A percentile compares a stretch with the other conserved stretches of the same genome.
Evolutionary conservation across 2,329 filamentous ascomycete species (phyloP).

Genomic region (Trichoderma lentiforme): DNA sequence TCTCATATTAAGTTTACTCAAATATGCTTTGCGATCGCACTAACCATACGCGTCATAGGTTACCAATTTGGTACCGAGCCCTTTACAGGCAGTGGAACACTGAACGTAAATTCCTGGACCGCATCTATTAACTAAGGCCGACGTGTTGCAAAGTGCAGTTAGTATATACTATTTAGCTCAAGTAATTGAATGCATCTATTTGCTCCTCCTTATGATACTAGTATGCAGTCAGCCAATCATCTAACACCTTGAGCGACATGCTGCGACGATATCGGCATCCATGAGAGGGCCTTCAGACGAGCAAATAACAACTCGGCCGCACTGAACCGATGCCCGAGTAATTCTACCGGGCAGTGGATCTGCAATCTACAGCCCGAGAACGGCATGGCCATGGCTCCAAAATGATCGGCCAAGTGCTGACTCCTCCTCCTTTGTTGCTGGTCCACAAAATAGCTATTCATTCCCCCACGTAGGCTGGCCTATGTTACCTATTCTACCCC

Average conservation of each 20-base stretch:
- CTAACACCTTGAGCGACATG: not conserved
- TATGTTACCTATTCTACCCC: not conserved
- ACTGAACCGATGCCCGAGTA: not conserved
- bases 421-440: not conserved
- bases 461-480: constrained; percentile 14
- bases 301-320: not conserved
- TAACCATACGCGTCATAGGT: not conserved
- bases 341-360: not conserved
- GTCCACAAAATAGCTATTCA: not conserved
- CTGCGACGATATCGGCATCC: not conserved
- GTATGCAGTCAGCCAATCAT: not conserved
- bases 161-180: not conserved
- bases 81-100: not conserved
- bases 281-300: not conserved
- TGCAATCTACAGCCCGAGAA: not conserved
- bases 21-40: not conserved
- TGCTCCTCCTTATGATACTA: not conserved
- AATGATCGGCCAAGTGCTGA: not conserved
- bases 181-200: not conserved
- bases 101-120: not conserved
- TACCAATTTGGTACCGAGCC: constrained; percentile 10
- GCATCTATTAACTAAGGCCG: not conserved
- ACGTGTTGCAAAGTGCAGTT: not conserved
- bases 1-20: no score
- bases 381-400: not conserved